A percentile compares a stretch with the other conserved stretches of the same genome.
phyloP scores from a whole-genome alignment of 106 monocot genomes.

The Alisma plantagoaquatica region DNA sequence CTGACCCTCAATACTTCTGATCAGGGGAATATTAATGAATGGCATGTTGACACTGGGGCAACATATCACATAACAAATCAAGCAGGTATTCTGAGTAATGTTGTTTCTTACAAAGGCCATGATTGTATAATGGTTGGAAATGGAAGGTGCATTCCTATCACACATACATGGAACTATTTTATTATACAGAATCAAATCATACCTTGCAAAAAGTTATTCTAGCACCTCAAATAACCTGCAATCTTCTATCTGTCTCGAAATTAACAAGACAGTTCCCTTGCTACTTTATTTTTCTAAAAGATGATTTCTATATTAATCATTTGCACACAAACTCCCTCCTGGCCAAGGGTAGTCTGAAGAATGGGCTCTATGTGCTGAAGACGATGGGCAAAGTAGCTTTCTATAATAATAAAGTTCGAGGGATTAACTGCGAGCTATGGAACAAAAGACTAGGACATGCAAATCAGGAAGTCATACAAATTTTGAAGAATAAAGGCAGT shows the following conservation, averaged over 20 bases:
- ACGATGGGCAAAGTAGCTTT: background rate
- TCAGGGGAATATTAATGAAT: background rate
- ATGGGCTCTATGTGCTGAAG: background rate
- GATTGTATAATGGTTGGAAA: background rate
- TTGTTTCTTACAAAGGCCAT: background rate
- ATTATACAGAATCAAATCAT: too few species aligned
- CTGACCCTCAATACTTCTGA: background rate
- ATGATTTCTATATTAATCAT: conserved; percentile 6
- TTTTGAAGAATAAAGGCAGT: background rate
- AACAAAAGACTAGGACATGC: background rate
- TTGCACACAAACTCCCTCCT: background rate
- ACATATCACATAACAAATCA: background rate
- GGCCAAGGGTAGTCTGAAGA: background rate
- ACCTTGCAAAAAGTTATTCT: background rate
- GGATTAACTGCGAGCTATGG: background rate
- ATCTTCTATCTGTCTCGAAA: conserved; percentile 10
- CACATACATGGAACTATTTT: background rate
- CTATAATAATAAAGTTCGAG: background rate
- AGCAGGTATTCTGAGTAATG: background rate
- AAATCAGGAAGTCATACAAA: background rate
- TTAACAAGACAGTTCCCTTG: conserved; percentile 3
- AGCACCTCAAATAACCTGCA: conserved; percentile 8
- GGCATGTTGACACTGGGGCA: background rate
- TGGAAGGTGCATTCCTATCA: background rate
- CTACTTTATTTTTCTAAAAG: background rate